These are phyloP conservation scores for Rhodotorula sp. DNA, from an alignment of 1,284 basidiomycete genomes.

Conservation along the genomic window DNA sequence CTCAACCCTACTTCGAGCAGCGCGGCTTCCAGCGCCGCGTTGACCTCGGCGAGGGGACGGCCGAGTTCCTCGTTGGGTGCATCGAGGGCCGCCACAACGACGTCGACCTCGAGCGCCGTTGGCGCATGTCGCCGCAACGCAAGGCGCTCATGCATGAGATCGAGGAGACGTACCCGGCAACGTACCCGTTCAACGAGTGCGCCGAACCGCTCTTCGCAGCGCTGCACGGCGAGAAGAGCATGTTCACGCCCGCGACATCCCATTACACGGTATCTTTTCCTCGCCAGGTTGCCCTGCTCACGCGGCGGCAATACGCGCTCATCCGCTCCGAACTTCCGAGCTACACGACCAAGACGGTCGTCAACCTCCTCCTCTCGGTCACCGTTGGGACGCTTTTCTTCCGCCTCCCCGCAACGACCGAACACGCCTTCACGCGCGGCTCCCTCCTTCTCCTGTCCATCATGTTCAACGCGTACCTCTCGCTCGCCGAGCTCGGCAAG, in stretches of 20 bases:
- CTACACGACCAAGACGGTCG: conserved; percentile 45
- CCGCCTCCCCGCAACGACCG: conserved; percentile 37
- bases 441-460: conserved; percentile 43
- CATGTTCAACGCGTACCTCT: conserved; percentile 47
- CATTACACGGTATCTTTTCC: conserved; percentile 45
- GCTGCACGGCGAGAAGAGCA: conserved; percentile 26
- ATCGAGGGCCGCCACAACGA: conserved; percentile 73
- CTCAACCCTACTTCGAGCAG: conserved; percentile 73
- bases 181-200: conserved; percentile 65
- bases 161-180: conserved; percentile 57
- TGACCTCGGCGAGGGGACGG: conserved; percentile 65
- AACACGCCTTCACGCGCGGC: conserved; percentile 45
- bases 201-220: conserved; percentile 35
- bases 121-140: conserved; percentile 60
- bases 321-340: conserved; percentile 44
- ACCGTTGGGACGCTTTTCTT: conserved; percentile 46
- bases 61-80: conserved; percentile 75
- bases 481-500: conserved; percentile 45
- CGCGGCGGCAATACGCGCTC: conserved; percentile 44
- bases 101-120: conserved; percentile 69
- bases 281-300: conserved; percentile 41
- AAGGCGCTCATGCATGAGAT: conserved; percentile 65
- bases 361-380: conserved; percentile 45
- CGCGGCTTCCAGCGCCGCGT: conserved; percentile 58
- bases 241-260: conserved; percentile 19